A percentile compares a stretch with the other conserved stretches of the same genome.
Conservation (phyloP, 2,329 filamentous ascomycete species). For the Botryotinia globosa region DNA sequence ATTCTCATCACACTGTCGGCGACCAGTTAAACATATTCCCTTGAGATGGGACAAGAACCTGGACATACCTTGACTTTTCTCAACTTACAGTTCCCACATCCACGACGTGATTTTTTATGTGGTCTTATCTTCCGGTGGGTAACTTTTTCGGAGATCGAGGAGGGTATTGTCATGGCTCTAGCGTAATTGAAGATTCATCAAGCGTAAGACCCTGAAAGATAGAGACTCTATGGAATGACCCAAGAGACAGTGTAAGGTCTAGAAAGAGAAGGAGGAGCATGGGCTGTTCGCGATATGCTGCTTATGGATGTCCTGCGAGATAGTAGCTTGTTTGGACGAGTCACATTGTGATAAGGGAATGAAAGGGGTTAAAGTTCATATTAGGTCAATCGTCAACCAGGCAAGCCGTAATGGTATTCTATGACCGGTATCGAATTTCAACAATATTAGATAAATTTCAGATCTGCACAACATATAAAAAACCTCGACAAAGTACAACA, state of each 20-base stretch:
- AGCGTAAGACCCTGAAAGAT: neutral
- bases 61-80: conserved; percentile 49
- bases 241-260: too few species aligned
- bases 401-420: neutral
- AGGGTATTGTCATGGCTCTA: neutral
- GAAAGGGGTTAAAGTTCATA: neutral
- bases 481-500: neutral
- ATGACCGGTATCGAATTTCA: neutral
- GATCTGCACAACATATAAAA: neutral
- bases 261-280: neutral
- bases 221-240: neutral
- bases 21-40: neutral
- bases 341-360: neutral
- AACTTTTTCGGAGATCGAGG: neutral
- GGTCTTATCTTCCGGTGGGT: conserved; percentile 27
- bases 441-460: neutral
- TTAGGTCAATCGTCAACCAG: neutral
- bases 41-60: neutral
- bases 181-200: neutral
- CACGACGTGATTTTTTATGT: conserved; percentile 54
- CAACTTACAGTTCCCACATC: conserved; percentile 57
- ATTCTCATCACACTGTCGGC: conserved; percentile 51
- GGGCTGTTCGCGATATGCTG: too few species aligned
- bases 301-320: neutral
- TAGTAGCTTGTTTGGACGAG: neutral